Base-by-base conservation (phyloP, 2,329 filamentous ascomycete genomes). In the Magnaporthiopsis incrustans region DNA sequence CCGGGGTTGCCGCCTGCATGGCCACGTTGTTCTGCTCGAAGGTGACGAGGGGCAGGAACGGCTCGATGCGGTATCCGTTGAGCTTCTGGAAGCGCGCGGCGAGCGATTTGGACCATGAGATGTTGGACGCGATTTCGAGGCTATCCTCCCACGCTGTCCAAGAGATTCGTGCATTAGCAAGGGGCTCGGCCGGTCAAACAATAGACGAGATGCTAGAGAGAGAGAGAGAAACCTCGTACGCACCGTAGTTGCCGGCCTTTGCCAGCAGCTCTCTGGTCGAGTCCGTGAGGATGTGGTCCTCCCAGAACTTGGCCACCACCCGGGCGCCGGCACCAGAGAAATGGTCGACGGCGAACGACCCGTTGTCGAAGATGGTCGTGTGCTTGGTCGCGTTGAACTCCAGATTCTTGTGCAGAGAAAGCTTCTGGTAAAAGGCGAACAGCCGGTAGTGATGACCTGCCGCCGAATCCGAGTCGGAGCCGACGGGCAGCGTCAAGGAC, bases 21-120 rank as follows among this genome's bases (percentile, higher is more conserved):
- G 35, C 35, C 11, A 38, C 2, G 35, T 38, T 38, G 35, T 38
- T 38, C 12, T 38, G 35, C 30, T 59, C 12, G 6, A 33, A 59
- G 4, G 58, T 59, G 8, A 77, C 65, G 2, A 78, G 62, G 1
- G 76, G 76, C 1, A 77, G 64, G 26, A 70, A 76, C 8, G 66
- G 70, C 2, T 66, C 65, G 11, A 79, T 62, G 4, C 61, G 63
- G 35, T 80, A 80, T 1, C 75, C 73, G 30, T 71, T 69, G 1
- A 70, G 67, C 14, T 63, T 56, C 14, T 72, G 38, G 63, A 79
- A 79, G 0, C 63, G 64, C 2, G 65, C 26, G 0, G 70, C 68
- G 0, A 79, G 68, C 0, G 64, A 64, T 1, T 69, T 71, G 0
- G 77, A 77, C 78, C 78, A 80, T 30, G 70, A 76, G 0, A 74